A percentile compares a stretch with the other conserved stretches of the same genome.
phyloP scores from a whole-genome alignment of 2,329 filamentous ascomycete genomes.

The Fusarium concolor region DNA sequence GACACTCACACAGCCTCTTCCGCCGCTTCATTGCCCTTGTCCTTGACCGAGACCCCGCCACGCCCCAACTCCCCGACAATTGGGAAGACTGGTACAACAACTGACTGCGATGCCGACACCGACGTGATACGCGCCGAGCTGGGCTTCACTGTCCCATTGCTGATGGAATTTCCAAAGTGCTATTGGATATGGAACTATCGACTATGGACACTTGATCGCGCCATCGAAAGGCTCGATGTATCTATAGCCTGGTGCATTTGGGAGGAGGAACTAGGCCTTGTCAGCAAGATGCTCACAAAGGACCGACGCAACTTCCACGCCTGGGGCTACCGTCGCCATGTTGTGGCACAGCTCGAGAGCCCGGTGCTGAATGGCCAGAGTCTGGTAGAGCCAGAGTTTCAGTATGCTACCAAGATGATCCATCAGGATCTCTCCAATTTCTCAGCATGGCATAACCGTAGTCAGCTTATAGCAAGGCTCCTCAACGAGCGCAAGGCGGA shows the following conservation, averaged over 20 bases:
- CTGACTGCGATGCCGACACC: constrained; percentile 49
- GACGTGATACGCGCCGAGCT: constrained; percentile 79
- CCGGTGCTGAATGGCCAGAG: constrained; percentile 63
- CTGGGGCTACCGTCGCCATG: constrained; percentile 88
- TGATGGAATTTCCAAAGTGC: constrained; percentile 91
- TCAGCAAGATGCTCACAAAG: constrained; percentile 86
- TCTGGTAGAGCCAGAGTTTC: constrained; percentile 84
- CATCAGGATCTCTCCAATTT: constrained; percentile 90
- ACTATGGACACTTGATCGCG: constrained; percentile 82
- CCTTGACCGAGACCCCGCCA: constrained; percentile 63
- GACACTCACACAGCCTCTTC: constrained; percentile 71
- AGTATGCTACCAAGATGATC: constrained; percentile 92
- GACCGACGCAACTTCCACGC: constrained; percentile 96
- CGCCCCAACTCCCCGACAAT: constrained; percentile 58
- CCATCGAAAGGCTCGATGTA: constrained; percentile 70
- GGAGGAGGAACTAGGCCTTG: constrained; percentile 84
- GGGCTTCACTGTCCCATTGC: constrained; percentile 82
- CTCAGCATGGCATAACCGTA: constrained; percentile 94
- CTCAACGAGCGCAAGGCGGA: constrained; percentile 77
- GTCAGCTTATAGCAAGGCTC: constrained; percentile 82
- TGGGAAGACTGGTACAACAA: constrained; percentile 68
- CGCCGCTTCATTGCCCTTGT: constrained; percentile 68
- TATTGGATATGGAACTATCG: constrained; percentile 99
- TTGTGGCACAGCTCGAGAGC: constrained; percentile 81
- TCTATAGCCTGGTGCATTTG: constrained; percentile 74